Percentiles rank a stretch among this genome's conserved stretches.
Evolutionary conservation across 1,284 basidiomycete species (phyloP).

Genomic region (Apiotrichum brassicae): DNA sequence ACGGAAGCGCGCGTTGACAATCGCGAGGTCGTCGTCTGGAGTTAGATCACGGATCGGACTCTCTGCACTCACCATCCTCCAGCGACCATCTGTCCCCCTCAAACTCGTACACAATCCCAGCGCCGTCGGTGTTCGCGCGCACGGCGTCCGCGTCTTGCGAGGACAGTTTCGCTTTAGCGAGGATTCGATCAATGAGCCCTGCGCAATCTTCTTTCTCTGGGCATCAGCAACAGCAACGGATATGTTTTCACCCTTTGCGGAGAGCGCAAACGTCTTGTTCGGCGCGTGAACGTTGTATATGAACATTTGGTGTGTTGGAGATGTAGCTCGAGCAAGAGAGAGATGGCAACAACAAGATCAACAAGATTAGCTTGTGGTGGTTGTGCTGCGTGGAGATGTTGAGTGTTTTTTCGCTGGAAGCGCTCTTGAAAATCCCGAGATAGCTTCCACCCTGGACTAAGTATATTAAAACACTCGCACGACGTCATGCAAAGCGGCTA

Average conservation of each 20-base stretch:
- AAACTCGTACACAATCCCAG: slow-evolving; percentile 43
- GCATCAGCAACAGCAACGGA: too few species aligned
- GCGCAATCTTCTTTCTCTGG: slow-evolving; percentile 33
- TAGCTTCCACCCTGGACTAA: too few species aligned
- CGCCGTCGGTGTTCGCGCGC: slow-evolving; percentile 25
- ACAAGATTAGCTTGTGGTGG: too few species aligned
- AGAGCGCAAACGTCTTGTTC: slow-evolving; percentile 26
- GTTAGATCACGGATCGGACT: not conserved
- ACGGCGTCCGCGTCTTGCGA: slow-evolving; percentile 11
- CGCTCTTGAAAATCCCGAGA: too few species aligned
- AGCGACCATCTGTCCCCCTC: slow-evolving; percentile 41
- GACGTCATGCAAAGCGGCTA: too few species aligned
- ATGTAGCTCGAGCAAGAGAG: not conserved
- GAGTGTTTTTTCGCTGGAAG: too few species aligned
- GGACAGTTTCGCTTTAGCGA: slow-evolving; percentile 25
- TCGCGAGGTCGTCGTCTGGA: slow-evolving; percentile 46
- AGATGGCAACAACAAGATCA: not conserved
- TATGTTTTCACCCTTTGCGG: slow-evolving; percentile 16
- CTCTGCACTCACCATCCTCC: slow-evolving; percentile 43
- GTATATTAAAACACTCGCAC: too few species aligned
- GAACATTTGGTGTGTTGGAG: slow-evolving; percentile 22
- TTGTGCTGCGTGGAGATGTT: too few species aligned
- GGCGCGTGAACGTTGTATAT: slow-evolving; percentile 46
- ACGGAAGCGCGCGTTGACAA: slow-evolving; percentile 44
- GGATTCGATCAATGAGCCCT: slow-evolving; percentile 31